Percentiles rank a stretch among this genome's conserved stretches.
Conservation (phyloP, 2,329 filamentous ascomycete genomes). For the Alternaria solani region DNA sequence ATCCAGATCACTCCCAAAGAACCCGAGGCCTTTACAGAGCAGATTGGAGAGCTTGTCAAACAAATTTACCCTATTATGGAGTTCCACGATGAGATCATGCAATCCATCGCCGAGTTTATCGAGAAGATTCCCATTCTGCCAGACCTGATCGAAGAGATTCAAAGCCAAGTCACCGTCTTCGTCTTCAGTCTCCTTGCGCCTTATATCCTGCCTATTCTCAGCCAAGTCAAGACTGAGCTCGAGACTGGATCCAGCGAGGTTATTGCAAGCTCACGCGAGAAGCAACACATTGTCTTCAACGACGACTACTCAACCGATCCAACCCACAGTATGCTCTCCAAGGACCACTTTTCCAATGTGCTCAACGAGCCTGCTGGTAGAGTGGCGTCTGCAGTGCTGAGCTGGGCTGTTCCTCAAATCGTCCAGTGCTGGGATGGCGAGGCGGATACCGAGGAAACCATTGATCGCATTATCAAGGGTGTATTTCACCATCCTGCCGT, state of each 20-base stretch:
- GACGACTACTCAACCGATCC: constrained; percentile 80
- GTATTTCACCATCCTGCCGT: constrained; percentile 90
- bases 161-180: constrained; percentile 87
- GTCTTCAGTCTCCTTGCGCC: constrained; percentile 92
- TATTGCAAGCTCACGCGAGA: constrained; percentile 81
- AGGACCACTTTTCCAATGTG: constrained; percentile 91
- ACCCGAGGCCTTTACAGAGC: constrained; percentile 83
- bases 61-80: constrained; percentile 90
- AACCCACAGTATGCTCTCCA: constrained; percentile 94
- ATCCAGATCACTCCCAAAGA: constrained; percentile 77
- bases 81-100: constrained; percentile 89
- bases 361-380: constrained; percentile 89
- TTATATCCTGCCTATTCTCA: constrained; percentile 84
- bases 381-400: constrained; percentile 78
- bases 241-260: constrained; percentile 86
- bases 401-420: constrained; percentile 88
- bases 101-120: constrained; percentile 77
- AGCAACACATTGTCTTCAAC: constrained; percentile 87
- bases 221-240: constrained; percentile 86
- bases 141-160: constrained; percentile 83
- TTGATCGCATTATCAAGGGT: constrained; percentile 80
- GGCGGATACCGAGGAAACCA: constrained; percentile 72
- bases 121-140: constrained; percentile 87
- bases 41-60: constrained; percentile 74
- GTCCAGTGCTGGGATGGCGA: constrained; percentile 90